Conservation (phyloP, 495 filamentous ascomycete genomes). For the Annulohypoxylon stygium region DNA sequence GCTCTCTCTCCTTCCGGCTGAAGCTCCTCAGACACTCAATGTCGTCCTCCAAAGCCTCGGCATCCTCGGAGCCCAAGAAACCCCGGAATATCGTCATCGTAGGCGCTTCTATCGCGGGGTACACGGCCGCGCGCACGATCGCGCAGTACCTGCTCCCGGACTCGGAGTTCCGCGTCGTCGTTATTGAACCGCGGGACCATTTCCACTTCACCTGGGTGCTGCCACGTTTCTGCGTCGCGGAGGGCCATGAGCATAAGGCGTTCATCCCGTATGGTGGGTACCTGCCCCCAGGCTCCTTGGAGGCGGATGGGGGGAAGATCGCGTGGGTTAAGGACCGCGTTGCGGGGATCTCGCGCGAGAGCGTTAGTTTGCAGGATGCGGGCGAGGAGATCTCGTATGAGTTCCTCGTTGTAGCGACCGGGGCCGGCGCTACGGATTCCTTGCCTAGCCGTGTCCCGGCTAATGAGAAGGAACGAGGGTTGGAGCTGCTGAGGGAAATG, state of each 20-base stretch:
- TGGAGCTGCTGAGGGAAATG: constrained; percentile 58
- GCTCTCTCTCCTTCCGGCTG: constrained; percentile 42
- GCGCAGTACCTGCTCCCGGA: constrained; percentile 61
- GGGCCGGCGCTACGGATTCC: constrained; percentile 60
- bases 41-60: constrained; percentile 30
- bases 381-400: constrained; percentile 64
- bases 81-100: constrained; percentile 66
- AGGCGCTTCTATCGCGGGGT: constrained; percentile 69
- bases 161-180: constrained; percentile 61
- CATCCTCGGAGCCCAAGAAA: constrained; percentile 33
- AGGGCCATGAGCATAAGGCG: constrained; percentile 60
- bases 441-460: constrained; percentile 67
- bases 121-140: constrained; percentile 60
- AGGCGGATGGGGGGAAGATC: constrained; percentile 45
- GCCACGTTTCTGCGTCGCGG: constrained; percentile 61
- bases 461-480: constrained; percentile 57
- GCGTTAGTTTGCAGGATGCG: constrained; percentile 47
- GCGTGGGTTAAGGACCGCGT: constrained; percentile 57
- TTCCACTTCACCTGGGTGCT: constrained; percentile 71
- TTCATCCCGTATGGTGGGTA: constrained; percentile 64
- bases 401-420: constrained; percentile 69
- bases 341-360: constrained; percentile 37
- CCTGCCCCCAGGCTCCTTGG: constrained; percentile 40
- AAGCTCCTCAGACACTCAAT: constrained; percentile 35
- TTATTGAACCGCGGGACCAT: constrained; percentile 70